These are phyloP conservation scores for Fusarium sarcochroum DNA, from an alignment of 2,329 filamentous ascomycete species.

Conservation along the genomic window DNA sequence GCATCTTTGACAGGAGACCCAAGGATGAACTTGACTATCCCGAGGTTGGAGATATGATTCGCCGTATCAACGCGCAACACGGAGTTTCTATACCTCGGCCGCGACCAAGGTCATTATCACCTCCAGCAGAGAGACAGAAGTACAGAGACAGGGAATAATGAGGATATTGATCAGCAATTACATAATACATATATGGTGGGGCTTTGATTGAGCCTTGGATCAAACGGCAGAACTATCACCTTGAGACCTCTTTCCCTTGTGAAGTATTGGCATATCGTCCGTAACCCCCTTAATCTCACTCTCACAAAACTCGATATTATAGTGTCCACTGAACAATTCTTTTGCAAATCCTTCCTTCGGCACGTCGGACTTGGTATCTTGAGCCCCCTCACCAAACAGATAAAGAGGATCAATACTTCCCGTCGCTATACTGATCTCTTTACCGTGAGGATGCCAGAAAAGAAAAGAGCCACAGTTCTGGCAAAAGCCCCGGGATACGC, in stretches of 20 bases:
- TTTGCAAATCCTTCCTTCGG: not conserved
- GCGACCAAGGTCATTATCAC: slow-evolving; percentile 2
- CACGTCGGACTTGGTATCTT: fast-evolving
- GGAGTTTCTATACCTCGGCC: not conserved
- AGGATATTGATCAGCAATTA: too few species aligned
- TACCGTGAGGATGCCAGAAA: slow-evolving; percentile 12
- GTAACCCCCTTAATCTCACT: slow-evolving; percentile 28
- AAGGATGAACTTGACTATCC: slow-evolving; percentile 32
- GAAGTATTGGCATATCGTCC: slow-evolving; percentile 17
- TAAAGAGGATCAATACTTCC: slow-evolving; percentile 23
- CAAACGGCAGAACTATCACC: slow-evolving; percentile 5
- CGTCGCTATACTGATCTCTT: slow-evolving; percentile 3
- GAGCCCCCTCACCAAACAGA: not conserved
- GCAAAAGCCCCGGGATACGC: slow-evolving; percentile 13
- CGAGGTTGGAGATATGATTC: slow-evolving; percentile 14
- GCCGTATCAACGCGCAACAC: slow-evolving; percentile 9
- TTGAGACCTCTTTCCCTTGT: slow-evolving; percentile 5
- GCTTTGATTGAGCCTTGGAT: not conserved
- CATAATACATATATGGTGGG: too few species aligned
- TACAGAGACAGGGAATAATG: not conserved
- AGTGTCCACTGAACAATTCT: slow-evolving; percentile 2
- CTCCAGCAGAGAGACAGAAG: fast-evolving
- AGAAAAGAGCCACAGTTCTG: slow-evolving; percentile 15
- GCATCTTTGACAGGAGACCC: slow-evolving; percentile 17
- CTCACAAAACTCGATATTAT: slow-evolving; percentile 4